A percentile compares a stretch with the other conserved stretches of the same genome.
Evolutionary conservation across 2,329 filamentous ascomycete genomes (phyloP).

Genomic region (Pseudocercospora macadamiae): DNA sequence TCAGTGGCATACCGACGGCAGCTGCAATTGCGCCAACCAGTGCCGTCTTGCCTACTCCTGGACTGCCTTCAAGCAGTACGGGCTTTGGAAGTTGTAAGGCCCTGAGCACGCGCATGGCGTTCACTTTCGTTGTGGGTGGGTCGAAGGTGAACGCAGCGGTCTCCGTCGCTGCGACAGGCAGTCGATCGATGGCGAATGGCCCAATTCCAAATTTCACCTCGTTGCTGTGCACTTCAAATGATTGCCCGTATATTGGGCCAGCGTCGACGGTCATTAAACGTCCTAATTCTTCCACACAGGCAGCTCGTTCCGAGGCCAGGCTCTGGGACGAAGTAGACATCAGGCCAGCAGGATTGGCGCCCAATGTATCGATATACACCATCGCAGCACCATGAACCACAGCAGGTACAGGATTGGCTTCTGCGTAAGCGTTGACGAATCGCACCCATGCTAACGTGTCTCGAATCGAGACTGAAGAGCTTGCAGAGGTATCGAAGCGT

Average conservation of each 20-base stretch:
- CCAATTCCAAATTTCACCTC: conserved; percentile 67
- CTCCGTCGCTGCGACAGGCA: not conserved
- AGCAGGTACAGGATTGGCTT: conserved; percentile 29
- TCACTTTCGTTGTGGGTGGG: conserved; percentile 85
- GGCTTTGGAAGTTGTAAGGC: conserved; percentile 88
- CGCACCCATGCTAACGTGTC: conserved; percentile 92
- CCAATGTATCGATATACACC: conserved; percentile 93
- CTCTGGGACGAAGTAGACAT: conserved; percentile 71
- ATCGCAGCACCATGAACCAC: conserved; percentile 87
- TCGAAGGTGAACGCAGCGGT: conserved; percentile 75
- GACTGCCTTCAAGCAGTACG: conserved; percentile 91
- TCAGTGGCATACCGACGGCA: conserved; percentile 78
- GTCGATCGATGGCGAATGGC: conserved; percentile 65
- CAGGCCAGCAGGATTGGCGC: conserved; percentile 89
- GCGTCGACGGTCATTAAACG: conserved; percentile 68
- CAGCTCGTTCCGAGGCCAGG: conserved; percentile 70
- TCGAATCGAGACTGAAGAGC: conserved; percentile 82
- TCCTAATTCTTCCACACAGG: conserved; percentile 73
- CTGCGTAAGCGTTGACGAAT: conserved; percentile 69
- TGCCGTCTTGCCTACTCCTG: conserved; percentile 97
- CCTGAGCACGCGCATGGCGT: conserved; percentile 86
- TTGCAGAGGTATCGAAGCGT: conserved; percentile 73
- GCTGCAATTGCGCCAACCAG: conserved; percentile 82
- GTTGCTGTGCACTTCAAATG: conserved; percentile 61
- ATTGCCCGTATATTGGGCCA: conserved; percentile 64